phyloP scores from a whole-genome alignment of 2,329 filamentous ascomycete genomes.

The Zymoseptoria passerinii region DNA sequence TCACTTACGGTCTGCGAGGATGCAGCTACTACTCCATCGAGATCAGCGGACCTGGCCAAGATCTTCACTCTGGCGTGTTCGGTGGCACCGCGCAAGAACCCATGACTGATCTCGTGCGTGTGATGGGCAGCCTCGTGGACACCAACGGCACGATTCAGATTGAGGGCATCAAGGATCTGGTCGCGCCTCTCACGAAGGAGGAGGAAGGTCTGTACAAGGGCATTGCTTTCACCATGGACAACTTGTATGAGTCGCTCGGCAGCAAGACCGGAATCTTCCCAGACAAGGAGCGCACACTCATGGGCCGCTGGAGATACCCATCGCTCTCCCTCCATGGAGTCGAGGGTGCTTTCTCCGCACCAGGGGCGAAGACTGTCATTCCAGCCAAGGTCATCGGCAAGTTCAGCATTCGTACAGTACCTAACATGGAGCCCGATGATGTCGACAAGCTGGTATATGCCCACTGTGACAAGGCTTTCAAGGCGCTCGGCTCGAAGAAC shows the following conservation, averaged over 20 bases:
- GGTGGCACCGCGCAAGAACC: conserved; percentile 94
- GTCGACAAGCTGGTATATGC: conserved; percentile 81
- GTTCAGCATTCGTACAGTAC: conserved; percentile 95
- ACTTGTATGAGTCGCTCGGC: conserved; percentile 83
- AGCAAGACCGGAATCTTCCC: conserved; percentile 78
- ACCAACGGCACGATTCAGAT: conserved; percentile 87
- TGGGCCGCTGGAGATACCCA: conserved; percentile 92
- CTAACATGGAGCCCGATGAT: conserved; percentile 88
- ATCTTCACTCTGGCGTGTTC: conserved; percentile 94
- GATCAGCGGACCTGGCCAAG: conserved; percentile 81
- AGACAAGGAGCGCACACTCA: conserved; percentile 85
- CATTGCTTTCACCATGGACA: conserved; percentile 95
- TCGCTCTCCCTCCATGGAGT: conserved; percentile 90
- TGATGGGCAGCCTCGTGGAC: conserved; percentile 80
- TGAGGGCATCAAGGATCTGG: conserved; percentile 86
- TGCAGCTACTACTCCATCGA: conserved; percentile 97
- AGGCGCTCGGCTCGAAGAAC: conserved; percentile 87
- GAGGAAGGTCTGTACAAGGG: conserved; percentile 80
- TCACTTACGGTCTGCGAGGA: conserved; percentile 93
- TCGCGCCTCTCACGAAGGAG: conserved; percentile 77
- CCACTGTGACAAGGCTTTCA: conserved; percentile 75
- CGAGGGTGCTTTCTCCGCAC: conserved; percentile 87
- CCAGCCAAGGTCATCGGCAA: conserved; percentile 96
- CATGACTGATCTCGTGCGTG: conserved; percentile 86
- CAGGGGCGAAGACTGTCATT: conserved; percentile 96